Conservation (phyloP, 2,329 filamentous ascomycete species). For the Ophiostoma fasciatum region DNA sequence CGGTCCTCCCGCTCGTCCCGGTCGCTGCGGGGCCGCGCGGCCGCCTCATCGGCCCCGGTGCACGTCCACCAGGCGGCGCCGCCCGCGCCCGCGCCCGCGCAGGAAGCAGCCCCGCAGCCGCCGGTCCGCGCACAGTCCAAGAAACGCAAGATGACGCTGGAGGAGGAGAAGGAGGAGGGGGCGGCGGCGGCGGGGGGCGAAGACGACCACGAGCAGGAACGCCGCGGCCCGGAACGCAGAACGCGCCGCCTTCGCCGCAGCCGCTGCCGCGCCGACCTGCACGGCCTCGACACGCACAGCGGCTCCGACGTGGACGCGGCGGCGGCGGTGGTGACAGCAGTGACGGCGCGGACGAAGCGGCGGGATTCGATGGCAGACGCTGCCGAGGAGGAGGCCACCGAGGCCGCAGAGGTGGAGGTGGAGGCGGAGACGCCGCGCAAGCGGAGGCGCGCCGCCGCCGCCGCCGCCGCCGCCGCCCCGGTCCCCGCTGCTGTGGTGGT, state of each 20-base stretch:
- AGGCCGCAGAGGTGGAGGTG: no score
- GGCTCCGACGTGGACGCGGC: neutral
- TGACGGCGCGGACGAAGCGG: neutral
- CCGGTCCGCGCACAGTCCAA: neutral
- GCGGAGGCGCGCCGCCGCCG: no score
- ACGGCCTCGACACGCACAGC: neutral
- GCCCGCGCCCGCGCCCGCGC: neutral
- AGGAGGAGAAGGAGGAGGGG: neutral
- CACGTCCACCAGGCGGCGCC: constrained; percentile 5
- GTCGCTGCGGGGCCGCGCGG: neutral
- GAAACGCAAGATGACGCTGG: neutral
- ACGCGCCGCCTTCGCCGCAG: no score
- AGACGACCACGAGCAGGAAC: no score
- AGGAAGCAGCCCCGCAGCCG: neutral
- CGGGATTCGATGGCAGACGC: neutral
- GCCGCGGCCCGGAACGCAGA: no score
- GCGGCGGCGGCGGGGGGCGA: neutral
- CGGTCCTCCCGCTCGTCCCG: neutral
- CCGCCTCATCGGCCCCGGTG: neutral
- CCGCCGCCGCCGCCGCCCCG: no score
- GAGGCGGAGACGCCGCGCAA: no score
- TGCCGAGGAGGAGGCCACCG: neutral
- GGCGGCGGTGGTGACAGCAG: neutral
- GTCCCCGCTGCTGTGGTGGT: no score
- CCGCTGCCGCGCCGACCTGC: neutral